Base-by-base conservation (phyloP, 1,139 yeast genomes). In the Taiozyma sp. region DNA sequence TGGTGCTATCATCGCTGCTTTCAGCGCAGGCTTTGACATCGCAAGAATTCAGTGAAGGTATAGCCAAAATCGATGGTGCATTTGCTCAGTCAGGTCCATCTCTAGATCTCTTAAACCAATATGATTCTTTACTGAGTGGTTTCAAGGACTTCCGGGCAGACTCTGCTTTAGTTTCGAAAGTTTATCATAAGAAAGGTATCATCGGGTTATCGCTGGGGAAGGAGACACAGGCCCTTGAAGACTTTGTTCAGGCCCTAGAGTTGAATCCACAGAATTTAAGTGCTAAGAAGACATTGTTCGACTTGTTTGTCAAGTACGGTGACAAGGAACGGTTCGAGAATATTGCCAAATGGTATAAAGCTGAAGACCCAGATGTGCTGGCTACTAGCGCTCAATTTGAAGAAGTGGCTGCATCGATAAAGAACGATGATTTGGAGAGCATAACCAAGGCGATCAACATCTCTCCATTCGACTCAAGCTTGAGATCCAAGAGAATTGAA, bases 151-250 rank as follows among this genome's bases (percentile, higher is more conserved):
- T 40, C 8, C 50, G 51, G 1, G 51, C 51, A 2, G 54, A 45
- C 7, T 48, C 48, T 2, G n/a, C 41, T 3, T 46, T 48, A 9
- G 44, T 60, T 7, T 52, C 60, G 1, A 79, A 73, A 53, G 65
- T 79, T 5, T 73, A 76, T 58, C 79, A 74, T 61, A 80, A 79
- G 60, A 78, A 77, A 56, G 85, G 84, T 1, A 65, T 80, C 50
- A 75, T 81, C 8, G 82, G 80, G 52, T 66, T 79, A 53, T 72
- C 76, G 39, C 61, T 82, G 55, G 75, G 77, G 44, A 76, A 74
- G 55, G 83, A 77, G 28, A 53, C 61, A 8, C 67, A 68, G 38
- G 84, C 87, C 0, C 70, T 80, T 12, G 63, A 63, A 3, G 83
- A 79, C 61, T 74, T 82, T 52, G 67, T 70, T 48, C 59, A 57